These are phyloP conservation scores for Brassica hybrid DNA, from an alignment of 441 rosid species.

Conservation along the genomic window DNA sequence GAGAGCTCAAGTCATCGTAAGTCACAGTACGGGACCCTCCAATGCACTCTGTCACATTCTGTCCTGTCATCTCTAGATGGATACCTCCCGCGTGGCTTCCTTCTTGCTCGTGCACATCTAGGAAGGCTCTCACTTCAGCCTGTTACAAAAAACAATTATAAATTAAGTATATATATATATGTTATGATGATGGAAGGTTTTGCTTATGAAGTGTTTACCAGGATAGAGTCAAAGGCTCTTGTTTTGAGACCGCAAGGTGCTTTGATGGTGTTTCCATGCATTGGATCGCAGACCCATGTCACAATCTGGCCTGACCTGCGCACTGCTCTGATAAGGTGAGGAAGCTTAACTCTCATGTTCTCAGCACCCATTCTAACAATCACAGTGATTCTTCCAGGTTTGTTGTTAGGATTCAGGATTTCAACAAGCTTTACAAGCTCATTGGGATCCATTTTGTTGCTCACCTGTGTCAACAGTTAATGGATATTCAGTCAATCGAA, in stretches of 20 bases:
- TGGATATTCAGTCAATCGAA: conserved; percentile 19
- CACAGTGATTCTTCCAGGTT: conserved; percentile 76
- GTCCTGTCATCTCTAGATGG: conserved; percentile 84
- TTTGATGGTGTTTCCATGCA: conserved; percentile 89
- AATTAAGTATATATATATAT: conserved; percentile 8
- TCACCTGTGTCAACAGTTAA: conserved; percentile 61
- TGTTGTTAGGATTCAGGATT: conserved; percentile 75
- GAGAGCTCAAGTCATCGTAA: conserved; percentile 64
- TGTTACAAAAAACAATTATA: not conserved
- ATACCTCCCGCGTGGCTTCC: conserved; percentile 83
- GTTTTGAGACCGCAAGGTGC: conserved; percentile 93
- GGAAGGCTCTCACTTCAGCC: conserved; percentile 84
- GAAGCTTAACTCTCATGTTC: conserved; percentile 87
- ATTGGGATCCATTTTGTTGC: conserved; percentile 86
- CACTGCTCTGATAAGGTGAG: conserved; percentile 76
- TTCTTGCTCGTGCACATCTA: conserved; percentile 82
- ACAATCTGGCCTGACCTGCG: conserved; percentile 77
- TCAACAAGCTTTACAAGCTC: conserved; percentile 77
- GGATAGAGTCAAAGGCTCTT: conserved; percentile 79
- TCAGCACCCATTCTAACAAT: conserved; percentile 92
- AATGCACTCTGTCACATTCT: conserved; percentile 80
- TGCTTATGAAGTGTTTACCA: conserved; percentile 53
- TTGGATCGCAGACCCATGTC: conserved; percentile 91
- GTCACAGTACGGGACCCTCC: conserved; percentile 87
- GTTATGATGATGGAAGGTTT: conserved; percentile 5